phyloP scores from a whole-genome alignment of 2,329 filamentous ascomycete genomes.

The Sporothrix protearum region DNA sequence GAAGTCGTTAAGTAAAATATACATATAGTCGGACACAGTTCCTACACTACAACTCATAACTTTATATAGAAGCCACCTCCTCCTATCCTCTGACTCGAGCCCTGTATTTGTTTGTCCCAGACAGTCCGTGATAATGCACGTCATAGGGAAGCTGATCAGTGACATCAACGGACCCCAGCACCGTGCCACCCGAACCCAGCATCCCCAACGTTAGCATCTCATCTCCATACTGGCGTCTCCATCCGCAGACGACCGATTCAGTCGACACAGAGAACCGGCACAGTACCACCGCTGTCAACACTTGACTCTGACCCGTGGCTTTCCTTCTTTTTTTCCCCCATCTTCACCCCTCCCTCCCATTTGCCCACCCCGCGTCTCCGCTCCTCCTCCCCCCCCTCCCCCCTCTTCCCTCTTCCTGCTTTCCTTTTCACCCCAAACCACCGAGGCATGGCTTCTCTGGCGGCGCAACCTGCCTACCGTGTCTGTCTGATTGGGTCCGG shows the following conservation, averaged over 20 bases:
- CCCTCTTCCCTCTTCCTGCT: neutral
- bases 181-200: too few relatives aligned
- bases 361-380: slow-evolving; percentile 5
- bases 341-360: neutral
- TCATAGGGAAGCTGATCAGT: neutral
- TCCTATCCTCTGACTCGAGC: too few relatives aligned
- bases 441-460: slow-evolving; percentile 24
- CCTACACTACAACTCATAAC: neutral
- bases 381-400: neutral
- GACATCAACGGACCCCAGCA: neutral
- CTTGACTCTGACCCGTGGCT: neutral
- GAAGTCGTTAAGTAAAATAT: neutral
- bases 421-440: neutral
- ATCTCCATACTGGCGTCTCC: neutral
- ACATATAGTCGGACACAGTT: neutral
- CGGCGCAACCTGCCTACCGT: slow-evolving; percentile 6
- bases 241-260: too few relatives aligned
- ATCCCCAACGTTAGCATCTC: too few relatives aligned
- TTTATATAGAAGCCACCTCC: too few relatives aligned
- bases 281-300: neutral
- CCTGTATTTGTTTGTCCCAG: too few relatives aligned
- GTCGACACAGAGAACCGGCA: neutral
- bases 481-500: slow-evolving; percentile 26
- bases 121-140: too few relatives aligned
- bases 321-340: neutral